Percentiles rank a stretch among this genome's conserved stretches.
Conservation (phyloP, 768 basidiomycete species). For the Kwoniella europaea region DNA sequence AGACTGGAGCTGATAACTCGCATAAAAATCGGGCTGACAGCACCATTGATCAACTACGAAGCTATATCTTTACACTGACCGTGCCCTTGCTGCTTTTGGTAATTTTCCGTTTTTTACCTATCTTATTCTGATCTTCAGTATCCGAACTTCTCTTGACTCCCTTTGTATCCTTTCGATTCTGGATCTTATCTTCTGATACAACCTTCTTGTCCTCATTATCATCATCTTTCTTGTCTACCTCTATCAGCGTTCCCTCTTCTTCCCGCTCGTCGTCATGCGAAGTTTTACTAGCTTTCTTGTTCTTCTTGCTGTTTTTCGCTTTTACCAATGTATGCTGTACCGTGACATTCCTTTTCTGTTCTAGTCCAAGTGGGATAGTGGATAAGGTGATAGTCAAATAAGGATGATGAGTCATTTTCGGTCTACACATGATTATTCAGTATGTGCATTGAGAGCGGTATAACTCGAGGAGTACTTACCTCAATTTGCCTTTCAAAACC, state of each 20-base stretch:
- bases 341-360: conserved; percentile 29
- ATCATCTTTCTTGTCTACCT: neutral
- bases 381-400: conserved; percentile 49
- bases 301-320: conserved; percentile 14
- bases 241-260: conserved; percentile 1
- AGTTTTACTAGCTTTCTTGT: conserved; percentile 59
- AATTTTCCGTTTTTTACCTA: conserved; percentile 14
- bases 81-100: neutral
- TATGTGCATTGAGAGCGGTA: no score
- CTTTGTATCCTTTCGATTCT: neutral
- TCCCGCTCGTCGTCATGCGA: conserved; percentile 59
- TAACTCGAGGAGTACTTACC: conserved; percentile 28
- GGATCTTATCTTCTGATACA: neutral
- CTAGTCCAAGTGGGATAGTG: conserved; percentile 40
- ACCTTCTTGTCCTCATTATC: neutral
- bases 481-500: conserved; percentile 38
- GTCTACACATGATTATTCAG: conserved; percentile 25
- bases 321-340: conserved; percentile 38
- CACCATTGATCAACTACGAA: no score
- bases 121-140: neutral
- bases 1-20: no score
- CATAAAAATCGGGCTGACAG: no score
- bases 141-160: conserved; percentile 17
- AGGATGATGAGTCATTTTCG: conserved; percentile 51
- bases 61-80: no score